A percentile compares a stretch with the other conserved stretches of the same genome.
These are phyloP conservation scores for Williopsis jadinii DNA, from an alignment of 1,139 yeast species.

Conservation along the genomic window DNA sequence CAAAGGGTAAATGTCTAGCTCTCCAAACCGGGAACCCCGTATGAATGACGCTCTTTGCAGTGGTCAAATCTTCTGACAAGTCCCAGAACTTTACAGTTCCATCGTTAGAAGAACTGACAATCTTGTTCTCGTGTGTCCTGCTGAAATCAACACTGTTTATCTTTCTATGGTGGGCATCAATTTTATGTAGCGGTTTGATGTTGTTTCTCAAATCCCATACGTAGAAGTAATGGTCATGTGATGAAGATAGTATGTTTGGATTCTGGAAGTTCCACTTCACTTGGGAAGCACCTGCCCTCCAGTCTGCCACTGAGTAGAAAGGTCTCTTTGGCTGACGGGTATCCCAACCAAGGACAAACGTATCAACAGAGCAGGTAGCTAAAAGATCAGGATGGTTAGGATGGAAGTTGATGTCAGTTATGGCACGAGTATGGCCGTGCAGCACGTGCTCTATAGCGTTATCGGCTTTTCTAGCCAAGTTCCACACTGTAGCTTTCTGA, in stretches of 20 bases:
- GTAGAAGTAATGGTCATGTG: conserved; percentile 74
- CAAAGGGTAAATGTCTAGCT: conserved; percentile 86
- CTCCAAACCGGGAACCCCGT: conserved; percentile 85
- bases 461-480: conserved; percentile 65
- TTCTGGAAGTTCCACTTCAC: conserved; percentile 87
- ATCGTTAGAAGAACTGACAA: conserved; percentile 84
- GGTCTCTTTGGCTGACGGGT: conserved; percentile 72
- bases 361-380: conserved; percentile 91
- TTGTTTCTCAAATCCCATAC: conserved; percentile 89
- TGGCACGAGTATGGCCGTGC: conserved; percentile 88
- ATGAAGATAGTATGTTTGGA: conserved; percentile 70
- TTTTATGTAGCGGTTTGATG: conserved; percentile 59
- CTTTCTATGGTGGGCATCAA: conserved; percentile 73
- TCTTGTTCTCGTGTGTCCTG: conserved; percentile 45
- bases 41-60: conserved; percentile 53
- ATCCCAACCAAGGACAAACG: conserved; percentile 87
- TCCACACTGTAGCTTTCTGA: conserved; percentile 95
- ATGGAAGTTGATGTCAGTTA: conserved; percentile 91
- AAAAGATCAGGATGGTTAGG: conserved; percentile 81
- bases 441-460: conserved; percentile 80
- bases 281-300: conserved; percentile 93
- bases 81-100: conserved; percentile 87
- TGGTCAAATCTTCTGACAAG: conserved; percentile 31
- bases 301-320: conserved; percentile 75
- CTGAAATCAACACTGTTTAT: conserved; percentile 87